Percentiles rank a stretch among this genome's conserved stretches.
Evolutionary conservation across 2,329 filamentous ascomycete genomes (phyloP).

Genomic region (Orbilia quercus): DNA sequence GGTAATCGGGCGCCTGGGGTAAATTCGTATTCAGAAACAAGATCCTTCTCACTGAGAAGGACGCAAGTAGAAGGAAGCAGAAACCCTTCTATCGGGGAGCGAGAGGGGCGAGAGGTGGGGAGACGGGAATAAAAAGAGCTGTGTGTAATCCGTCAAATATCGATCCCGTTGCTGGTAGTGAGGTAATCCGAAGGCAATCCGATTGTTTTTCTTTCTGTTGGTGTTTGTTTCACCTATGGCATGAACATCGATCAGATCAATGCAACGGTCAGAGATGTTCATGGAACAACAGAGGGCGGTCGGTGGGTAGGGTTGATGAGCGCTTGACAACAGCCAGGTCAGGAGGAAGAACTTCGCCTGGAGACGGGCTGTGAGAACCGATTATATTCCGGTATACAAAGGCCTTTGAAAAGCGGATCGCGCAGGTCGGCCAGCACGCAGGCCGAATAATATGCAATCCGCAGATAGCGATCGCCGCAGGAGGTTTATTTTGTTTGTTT

Average conservation of each 20-base stretch:
- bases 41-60: constrained; percentile 39
- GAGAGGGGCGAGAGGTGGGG: background rate
- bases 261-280: constrained; percentile 7
- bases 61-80: constrained; percentile 17
- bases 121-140: background rate
- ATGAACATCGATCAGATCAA: constrained; percentile 44
- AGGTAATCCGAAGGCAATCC: constrained; percentile 17
- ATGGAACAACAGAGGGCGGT: constrained; percentile 10
- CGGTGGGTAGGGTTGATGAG: constrained; percentile 6
- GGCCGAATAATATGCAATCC: background rate
- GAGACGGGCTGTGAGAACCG: constrained; percentile 11
- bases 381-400: constrained; percentile 15
- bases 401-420: constrained; percentile 1
- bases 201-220: constrained; percentile 37
- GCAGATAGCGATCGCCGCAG: constrained; percentile 14
- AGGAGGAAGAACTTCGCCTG: constrained; percentile 4
- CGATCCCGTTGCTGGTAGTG: background rate
- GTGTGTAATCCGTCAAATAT: background rate
- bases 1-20: constrained; percentile 20
- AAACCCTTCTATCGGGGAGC: background rate
- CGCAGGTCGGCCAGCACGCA: background rate
- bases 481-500: background rate
- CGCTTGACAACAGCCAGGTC: constrained; percentile 8
- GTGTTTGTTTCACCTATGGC: constrained; percentile 37
- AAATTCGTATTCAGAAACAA: background rate